Conservation (phyloP, 2,329 filamentous ascomycete genomes). For the Neofusicoccum sp. region DNA sequence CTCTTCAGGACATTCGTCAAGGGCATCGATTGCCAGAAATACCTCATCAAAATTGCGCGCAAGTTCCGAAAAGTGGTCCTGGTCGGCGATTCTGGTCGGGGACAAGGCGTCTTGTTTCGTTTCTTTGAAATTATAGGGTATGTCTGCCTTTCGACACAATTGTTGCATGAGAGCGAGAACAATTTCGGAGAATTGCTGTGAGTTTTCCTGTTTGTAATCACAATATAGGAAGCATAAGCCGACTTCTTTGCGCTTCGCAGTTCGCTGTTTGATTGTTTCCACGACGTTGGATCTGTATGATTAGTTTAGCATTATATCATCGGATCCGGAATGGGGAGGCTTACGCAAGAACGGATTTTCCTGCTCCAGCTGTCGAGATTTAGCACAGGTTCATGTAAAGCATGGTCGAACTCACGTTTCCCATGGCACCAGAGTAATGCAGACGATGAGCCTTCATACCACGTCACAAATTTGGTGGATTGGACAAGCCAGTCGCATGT, state of each 20-base stretch:
- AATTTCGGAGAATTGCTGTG: conserved; percentile 2
- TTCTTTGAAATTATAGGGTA: neutral
- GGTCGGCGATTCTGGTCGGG: neutral
- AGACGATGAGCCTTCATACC: conserved; percentile 19
- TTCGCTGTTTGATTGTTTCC: neutral
- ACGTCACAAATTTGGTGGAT: conserved; percentile 22
- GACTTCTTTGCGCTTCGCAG: neutral
- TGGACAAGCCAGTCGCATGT: conserved; percentile 25
- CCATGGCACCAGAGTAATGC: conserved; percentile 27
- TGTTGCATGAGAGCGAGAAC: conserved; percentile 19
- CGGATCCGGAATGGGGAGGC: neutral
- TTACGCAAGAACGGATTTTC: conserved; percentile 26
- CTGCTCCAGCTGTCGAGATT: conserved; percentile 21
- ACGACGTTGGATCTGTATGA: neutral
- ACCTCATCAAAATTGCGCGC: neutral
- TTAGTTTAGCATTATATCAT: neutral
- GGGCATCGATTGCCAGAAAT: neutral
- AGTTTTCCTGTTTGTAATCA: conserved; percentile 22
- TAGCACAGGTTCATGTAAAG: neutral
- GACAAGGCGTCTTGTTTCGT: neutral
- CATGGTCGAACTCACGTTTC: conserved; percentile 16
- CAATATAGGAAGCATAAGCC: conserved; percentile 27
- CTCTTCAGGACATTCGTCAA: neutral
- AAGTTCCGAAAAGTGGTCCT: neutral
- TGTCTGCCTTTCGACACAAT: conserved; percentile 12